Conservation (phyloP, 257 asterid genomes). For the Solanum gracilifrons region DNA sequence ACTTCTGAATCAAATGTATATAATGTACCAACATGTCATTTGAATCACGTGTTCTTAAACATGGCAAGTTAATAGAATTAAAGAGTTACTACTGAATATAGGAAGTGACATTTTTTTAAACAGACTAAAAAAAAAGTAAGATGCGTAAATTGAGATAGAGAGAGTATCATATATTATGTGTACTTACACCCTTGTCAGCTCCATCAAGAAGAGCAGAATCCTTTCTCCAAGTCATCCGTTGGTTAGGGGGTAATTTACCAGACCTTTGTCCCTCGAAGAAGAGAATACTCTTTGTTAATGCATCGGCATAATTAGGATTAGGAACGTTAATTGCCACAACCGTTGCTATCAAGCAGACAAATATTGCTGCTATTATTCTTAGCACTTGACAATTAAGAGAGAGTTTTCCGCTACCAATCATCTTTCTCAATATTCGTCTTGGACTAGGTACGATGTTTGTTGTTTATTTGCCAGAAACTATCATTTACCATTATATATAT, state of each 20-base stretch:
- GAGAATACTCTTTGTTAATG: conserved; percentile 58
- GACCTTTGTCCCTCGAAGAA: conserved; percentile 93
- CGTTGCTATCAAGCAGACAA: background rate
- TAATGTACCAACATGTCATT: background rate
- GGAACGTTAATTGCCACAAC: background rate
- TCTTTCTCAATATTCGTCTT: background rate
- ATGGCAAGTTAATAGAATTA: background rate
- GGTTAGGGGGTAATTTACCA: conserved; percentile 41
- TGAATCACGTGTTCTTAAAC: background rate
- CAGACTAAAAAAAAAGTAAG: background rate
- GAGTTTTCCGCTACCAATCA: background rate
- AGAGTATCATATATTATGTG: background rate
- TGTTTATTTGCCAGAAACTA: background rate
- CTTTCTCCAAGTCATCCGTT: conserved; percentile 47
- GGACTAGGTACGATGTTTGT: background rate
- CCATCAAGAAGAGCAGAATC: conserved; percentile 70
- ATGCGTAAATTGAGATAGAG: background rate
- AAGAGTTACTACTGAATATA: background rate
- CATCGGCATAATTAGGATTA: conserved; percentile 43
- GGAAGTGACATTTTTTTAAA: background rate
- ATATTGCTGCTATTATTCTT: background rate
- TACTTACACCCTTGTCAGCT: conserved; percentile 33
- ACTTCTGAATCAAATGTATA: background rate
- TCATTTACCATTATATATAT: background rate
- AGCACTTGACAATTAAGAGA: background rate